phyloP scores from a whole-genome alignment of 106 monocot species.

The Alisma plantagoaquatica region DNA sequence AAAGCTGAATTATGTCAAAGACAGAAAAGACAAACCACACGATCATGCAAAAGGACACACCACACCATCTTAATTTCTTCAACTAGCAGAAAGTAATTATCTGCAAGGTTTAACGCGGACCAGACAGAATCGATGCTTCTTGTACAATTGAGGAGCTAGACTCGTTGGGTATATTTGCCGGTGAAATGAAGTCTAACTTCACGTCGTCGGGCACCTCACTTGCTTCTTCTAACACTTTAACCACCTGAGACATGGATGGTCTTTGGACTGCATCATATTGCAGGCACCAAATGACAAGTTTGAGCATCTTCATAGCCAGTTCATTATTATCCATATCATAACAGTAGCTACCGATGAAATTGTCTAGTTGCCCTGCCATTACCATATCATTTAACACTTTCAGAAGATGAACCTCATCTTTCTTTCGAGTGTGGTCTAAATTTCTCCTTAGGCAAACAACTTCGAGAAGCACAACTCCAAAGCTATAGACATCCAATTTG shows the following conservation, averaged over 20 bases:
- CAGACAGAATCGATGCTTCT: too few species aligned
- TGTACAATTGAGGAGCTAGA: too few species aligned
- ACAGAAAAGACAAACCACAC: too few species aligned
- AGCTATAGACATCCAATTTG: constrained; percentile 1
- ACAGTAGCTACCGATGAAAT: not conserved
- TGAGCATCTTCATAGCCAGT: not conserved
- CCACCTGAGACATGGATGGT: constrained; percentile 24
- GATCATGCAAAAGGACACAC: too few species aligned
- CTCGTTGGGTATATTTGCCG: too few species aligned
- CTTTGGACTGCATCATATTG: constrained; percentile 4
- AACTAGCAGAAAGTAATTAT: too few species aligned
- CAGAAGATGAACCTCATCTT: not conserved
- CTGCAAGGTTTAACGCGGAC: too few species aligned
- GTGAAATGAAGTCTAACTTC: not conserved
- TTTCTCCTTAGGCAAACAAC: not conserved
- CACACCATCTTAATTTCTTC: too few species aligned
- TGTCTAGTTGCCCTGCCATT: not conserved
- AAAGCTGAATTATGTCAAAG: too few species aligned
- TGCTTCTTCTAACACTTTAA: constrained; percentile 14
- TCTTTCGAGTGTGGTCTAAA: not conserved
- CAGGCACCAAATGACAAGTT: constrained; percentile 10
- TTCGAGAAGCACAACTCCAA: constrained; percentile 7
- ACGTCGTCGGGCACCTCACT: not conserved
- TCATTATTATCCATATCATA: not conserved
- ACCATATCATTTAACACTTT: not conserved